A percentile compares a stretch with the other conserved stretches of the same genome.
phyloP scores from a whole-genome alignment of 306 rosid species.

The Phaseolus lunatus region DNA sequence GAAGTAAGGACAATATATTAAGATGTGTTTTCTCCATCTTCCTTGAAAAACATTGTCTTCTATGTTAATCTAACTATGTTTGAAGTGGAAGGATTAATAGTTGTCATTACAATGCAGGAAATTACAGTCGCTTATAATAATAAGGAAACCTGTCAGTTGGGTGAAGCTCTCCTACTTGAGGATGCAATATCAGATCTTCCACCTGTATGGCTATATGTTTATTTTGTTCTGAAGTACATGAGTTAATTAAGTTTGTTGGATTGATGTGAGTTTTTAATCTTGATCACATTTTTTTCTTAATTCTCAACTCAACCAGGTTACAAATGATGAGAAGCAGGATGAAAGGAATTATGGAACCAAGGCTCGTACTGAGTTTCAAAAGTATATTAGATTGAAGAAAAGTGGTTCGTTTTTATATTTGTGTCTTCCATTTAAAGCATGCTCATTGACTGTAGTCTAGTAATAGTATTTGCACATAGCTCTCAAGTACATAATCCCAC shows the following conservation, averaged over 20 bases:
- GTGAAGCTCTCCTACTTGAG: constrained; percentile 43
- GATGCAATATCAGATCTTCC: constrained; percentile 61
- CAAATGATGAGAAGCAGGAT: constrained; percentile 48
- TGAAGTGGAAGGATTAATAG: no score
- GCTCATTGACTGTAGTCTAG: not conserved
- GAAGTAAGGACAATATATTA: constrained; percentile 44
- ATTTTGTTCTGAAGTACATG: not conserved
- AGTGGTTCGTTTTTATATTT: constrained; percentile 43
- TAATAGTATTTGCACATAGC: no score
- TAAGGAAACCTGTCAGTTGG: constrained; percentile 41
- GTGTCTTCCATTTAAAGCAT: constrained; percentile 23
- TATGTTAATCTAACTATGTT: not conserved
- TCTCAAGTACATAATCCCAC: not conserved
- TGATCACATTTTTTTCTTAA: not conserved
- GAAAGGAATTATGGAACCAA: constrained; percentile 46
- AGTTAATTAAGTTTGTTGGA: not conserved
- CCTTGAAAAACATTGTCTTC: not conserved
- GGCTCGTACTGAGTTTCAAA: constrained; percentile 56
- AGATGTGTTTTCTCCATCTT: not conserved
- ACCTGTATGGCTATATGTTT: constrained; percentile 21
- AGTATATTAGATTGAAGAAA: constrained; percentile 51
- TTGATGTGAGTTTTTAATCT: constrained; percentile 8
- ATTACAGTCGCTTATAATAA: constrained; percentile 48
- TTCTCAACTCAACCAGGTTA: constrained; percentile 23
- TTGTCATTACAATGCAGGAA: constrained; percentile 43